These are phyloP conservation scores for Phytophthora hybrid DNA, from an alignment of 352 stramenopile species.

Conservation along the genomic window DNA sequence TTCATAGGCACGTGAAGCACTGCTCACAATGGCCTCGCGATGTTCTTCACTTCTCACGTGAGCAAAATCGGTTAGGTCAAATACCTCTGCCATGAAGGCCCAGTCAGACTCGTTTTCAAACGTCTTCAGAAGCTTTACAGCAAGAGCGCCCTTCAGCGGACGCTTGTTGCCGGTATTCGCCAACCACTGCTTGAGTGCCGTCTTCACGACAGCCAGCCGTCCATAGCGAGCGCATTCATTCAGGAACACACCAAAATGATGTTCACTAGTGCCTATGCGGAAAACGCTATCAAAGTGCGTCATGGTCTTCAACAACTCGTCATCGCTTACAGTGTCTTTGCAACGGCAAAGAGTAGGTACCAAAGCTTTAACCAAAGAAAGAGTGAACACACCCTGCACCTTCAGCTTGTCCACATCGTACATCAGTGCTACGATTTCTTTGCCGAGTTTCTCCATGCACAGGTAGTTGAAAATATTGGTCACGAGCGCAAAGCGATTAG, in stretches of 20 bases:
- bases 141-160: slow-evolving; percentile 40
- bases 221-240: slow-evolving; percentile 49
- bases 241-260: slow-evolving; percentile 50
- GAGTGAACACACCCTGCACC: slow-evolving; percentile 42
- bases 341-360: slow-evolving; percentile 48
- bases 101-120: slow-evolving; percentile 46
- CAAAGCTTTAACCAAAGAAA: slow-evolving; percentile 47
- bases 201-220: slow-evolving; percentile 41
- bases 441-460: slow-evolving; percentile 42
- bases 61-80: slow-evolving; percentile 45
- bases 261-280: slow-evolving; percentile 41
- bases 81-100: slow-evolving; percentile 43
- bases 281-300: slow-evolving; percentile 46
- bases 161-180: slow-evolving; percentile 23
- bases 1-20: slow-evolving; percentile 44
- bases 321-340: slow-evolving; percentile 43
- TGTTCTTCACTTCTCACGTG: slow-evolving; percentile 31
- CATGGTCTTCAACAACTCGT: slow-evolving; percentile 45
- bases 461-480: slow-evolving; percentile 63
- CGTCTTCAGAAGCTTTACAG: slow-evolving; percentile 30
- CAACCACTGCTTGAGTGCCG: slow-evolving; percentile 43
- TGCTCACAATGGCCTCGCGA: slow-evolving; percentile 32
- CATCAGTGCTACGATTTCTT: slow-evolving; percentile 47
- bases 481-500: slow-evolving; percentile 40
- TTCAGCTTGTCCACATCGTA: slow-evolving; percentile 43